Evolutionary conservation across 2,329 filamentous ascomycete species (phyloP).

Genomic region (Basipetospora sp.): DNA sequence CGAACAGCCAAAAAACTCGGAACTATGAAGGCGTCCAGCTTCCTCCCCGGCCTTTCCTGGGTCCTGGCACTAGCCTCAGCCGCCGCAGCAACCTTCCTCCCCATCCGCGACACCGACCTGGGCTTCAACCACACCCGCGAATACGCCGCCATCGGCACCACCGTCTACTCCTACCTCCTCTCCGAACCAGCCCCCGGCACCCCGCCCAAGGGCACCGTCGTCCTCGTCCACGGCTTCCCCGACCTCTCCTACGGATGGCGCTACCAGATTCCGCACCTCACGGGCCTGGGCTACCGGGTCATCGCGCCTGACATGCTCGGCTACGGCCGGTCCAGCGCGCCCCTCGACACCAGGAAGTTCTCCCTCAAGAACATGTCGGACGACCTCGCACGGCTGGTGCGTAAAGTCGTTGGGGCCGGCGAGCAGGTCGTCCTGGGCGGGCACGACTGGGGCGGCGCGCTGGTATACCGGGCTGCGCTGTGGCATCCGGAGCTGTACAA

Average conservation of each 20-base stretch:
- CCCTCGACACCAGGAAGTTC: constrained; percentile 48
- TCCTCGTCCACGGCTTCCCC: constrained; percentile 62
- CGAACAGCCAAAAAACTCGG: no score
- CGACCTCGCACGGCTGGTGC: constrained; percentile 60
- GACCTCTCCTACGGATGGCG: constrained; percentile 78
- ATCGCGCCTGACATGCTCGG: constrained; percentile 78
- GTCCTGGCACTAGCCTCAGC: no score
- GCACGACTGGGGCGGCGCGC: constrained; percentile 80
- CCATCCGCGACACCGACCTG: not conserved
- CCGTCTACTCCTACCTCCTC: constrained; percentile 52
- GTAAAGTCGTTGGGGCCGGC: constrained; percentile 32
- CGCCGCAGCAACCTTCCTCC: not conserved
- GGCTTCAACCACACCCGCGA: constrained; percentile 46
- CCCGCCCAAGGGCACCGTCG: constrained; percentile 31
- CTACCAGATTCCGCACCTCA: constrained; percentile 66
- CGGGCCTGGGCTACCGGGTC: constrained; percentile 59
- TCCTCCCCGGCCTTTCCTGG: no score
- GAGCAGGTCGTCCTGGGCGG: constrained; percentile 63
- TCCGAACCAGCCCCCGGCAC: constrained; percentile 28
- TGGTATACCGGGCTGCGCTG: constrained; percentile 60
- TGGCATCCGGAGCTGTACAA: constrained; percentile 60
- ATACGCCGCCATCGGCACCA: constrained; percentile 49
- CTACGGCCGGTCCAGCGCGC: constrained; percentile 63
- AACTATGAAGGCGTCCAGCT: no score
- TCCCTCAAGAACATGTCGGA: constrained; percentile 56